Evolutionary conservation across 208 protist genomes (phyloP), one percentile per base, ranked within the genome.

Genomic region (Vickermania spadyakhi): DNA sequence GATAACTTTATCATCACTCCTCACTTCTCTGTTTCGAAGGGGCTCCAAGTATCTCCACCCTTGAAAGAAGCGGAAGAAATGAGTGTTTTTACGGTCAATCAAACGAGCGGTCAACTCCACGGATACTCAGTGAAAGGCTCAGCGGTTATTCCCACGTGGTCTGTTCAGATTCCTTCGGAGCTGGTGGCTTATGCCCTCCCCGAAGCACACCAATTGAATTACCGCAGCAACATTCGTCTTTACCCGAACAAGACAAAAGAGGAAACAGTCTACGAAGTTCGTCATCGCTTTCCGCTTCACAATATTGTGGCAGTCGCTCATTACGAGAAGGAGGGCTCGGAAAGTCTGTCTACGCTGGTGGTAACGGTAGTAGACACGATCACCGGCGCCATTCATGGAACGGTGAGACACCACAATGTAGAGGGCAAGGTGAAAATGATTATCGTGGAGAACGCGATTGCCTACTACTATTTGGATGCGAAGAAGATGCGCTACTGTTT

Each of bases 381-480:
- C 23, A 96, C 90, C 2, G 90, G 90, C 52, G 81, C 78, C 68
- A 57, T 94, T 1, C 71, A 93, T 31, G 90, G 74, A 14, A 81
- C 77, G n/a, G 58, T 78, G 18, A 75, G 77, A 26, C 90, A 93
- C 72, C 57, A 67, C 23, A 86, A 89, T 59, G 90, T 91, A 2
- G 81, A 86, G 57, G 87, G 83, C 4, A 56, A 60, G 1, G 85
- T 94, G 52, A 76, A 84, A 41, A 79, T 94, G 69, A 67, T 94
- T 21, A 60, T 93, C 11, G 84, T 91, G 2, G 86, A 96, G 69
- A 73, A 96, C 75, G 52, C 68, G 28, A 73, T 93, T 31, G 36
- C 94, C 42, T 93, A 90, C 70, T 72, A 93, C 79, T 96, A 84
- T 66, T 64, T 94, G 26, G 86, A 96, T 63, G 83, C 84, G 26